Evolutionary conservation across 345 rosid species (phyloP), one percentile per base, ranked within the genome.

Genomic region (Odontarrhena argentea): DNA sequence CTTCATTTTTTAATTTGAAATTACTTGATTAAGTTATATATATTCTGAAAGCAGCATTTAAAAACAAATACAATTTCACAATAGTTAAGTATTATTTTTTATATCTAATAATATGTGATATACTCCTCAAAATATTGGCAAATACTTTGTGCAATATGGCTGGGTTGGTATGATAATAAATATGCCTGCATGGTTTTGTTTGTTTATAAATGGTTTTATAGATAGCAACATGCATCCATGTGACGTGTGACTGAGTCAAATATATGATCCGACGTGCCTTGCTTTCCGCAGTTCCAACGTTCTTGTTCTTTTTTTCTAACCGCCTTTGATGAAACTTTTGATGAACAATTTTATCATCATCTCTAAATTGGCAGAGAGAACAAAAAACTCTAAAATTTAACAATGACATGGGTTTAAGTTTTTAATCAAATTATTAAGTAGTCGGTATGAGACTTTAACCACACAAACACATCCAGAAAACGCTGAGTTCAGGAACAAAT

Each of bases 201-300:
- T 8, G 4, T 42, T 25, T 25, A 36, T n/a, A 14, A 11, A 24
- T 45, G 28, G 41, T 60, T 15, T 44, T 44, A 1, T 56, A 4
- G 36, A 5, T 1, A 32, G 6, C 36, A 40, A 69, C 55, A 63
- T 54, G 57, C 43, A 63, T 35, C 9, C 6, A 32, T 3, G 36
- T 71, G 70, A 49, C 70, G 76, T 72, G 59, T 56, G 10, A 13
- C 0, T 57, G 66, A 72, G 66, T 72, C 76, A 64, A 64, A 40
- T 15, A 55, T 46, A 45, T 12, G 50, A 46, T 35, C 28, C 24
- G 0, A 15, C 18, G 24, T 1, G 57, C 58, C 50, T 51, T 69
- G 67, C 32, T 58, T 57, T 50, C 26, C 36, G 8, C 45, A 7
- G 37, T 49, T 30, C 42, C n/a, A 8, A 30, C 26, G 32, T 46